Percentiles rank a stretch among this genome's conserved stretches.
phyloP scores from a whole-genome alignment of 192 early-diverging fungal species.

The Backusella australiensis region DNA sequence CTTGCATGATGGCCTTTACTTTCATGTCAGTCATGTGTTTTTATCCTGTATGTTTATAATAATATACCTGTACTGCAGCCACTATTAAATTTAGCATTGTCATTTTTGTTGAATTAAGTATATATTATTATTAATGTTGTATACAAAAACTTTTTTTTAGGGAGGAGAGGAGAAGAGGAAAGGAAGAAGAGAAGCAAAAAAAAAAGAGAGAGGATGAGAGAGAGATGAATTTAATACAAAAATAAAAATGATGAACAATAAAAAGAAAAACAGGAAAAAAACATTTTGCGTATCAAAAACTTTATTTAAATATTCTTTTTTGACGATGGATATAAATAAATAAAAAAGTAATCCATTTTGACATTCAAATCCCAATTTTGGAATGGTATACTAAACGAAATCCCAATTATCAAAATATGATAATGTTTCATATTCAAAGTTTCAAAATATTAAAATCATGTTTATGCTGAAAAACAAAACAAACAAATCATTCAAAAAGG shows the following conservation, averaged over 20 bases:
- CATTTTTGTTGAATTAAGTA: not conserved
- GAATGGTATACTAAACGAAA: not conserved
- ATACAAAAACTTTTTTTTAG: not conserved
- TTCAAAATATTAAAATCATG: not conserved
- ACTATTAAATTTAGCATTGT: conserved; percentile 29
- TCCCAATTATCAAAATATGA: not conserved
- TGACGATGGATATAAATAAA: not conserved
- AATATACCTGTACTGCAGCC: conserved; percentile 27
- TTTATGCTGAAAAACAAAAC: not conserved
- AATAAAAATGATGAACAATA: not conserved
- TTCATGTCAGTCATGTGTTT: not conserved
- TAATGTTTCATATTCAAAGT: not conserved
- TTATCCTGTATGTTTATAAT: not conserved
- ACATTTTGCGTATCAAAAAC: not conserved
- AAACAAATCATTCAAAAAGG: not conserved
- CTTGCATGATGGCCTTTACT: conserved; percentile 32
- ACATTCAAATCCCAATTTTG: not conserved
- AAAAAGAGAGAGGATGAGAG: not conserved
- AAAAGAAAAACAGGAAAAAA: conserved; percentile 1
- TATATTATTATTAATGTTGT: not conserved
- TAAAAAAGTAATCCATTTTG: not conserved
- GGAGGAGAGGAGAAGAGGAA: not conserved
- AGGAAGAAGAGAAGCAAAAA: not conserved
- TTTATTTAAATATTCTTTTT: conserved; percentile 5
- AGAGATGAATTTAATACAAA: not conserved